Evolutionary conservation across 2,329 filamentous ascomycete species (phyloP).

Genomic region (Ophiostoma himal-ulmi): DNA sequence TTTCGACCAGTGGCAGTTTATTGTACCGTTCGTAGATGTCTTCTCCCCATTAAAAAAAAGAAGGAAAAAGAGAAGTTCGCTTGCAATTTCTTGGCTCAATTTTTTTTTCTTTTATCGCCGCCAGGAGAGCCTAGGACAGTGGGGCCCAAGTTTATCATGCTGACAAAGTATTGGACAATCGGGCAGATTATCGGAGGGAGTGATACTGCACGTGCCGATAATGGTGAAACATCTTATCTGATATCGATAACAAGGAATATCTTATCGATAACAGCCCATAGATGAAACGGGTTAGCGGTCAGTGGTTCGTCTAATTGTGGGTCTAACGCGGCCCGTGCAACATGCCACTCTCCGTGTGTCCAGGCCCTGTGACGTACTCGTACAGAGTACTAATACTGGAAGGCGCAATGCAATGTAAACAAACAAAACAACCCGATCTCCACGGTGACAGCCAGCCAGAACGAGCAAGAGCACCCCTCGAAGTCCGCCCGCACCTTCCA

Average conservation of each 20-base stretch:
- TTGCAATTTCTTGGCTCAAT: slow-evolving; percentile 17
- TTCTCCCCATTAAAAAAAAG: slow-evolving; percentile 31
- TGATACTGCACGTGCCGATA: not conserved
- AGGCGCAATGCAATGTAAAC: slow-evolving; percentile 26
- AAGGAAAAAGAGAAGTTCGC: slow-evolving; percentile 25
- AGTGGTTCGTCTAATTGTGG: not conserved
- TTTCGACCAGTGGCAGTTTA: slow-evolving; percentile 28
- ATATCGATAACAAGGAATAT: not conserved
- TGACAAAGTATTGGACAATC: slow-evolving; percentile 15
- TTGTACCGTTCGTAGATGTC: slow-evolving; percentile 28
- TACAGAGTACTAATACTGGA: slow-evolving; percentile 9
- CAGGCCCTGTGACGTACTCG: slow-evolving; percentile 20
- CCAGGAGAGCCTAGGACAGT: slow-evolving; percentile 11
- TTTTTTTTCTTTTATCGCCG: slow-evolving; percentile 28
- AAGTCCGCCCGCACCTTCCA: slow-evolving; percentile 17
- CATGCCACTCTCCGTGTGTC: slow-evolving; percentile 17
- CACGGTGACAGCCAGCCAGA: slow-evolving; percentile 25
- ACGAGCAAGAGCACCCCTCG: slow-evolving; percentile 25
- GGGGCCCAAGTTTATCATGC: slow-evolving; percentile 16
- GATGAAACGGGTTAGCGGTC: not conserved
- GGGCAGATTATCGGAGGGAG: not conserved
- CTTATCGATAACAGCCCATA: not conserved
- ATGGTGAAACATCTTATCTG: not conserved
- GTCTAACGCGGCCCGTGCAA: not conserved
- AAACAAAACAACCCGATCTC: slow-evolving; percentile 28